Base-by-base conservation (phyloP, 345 rosid species). In the Arabidopsis suecica region DNA sequence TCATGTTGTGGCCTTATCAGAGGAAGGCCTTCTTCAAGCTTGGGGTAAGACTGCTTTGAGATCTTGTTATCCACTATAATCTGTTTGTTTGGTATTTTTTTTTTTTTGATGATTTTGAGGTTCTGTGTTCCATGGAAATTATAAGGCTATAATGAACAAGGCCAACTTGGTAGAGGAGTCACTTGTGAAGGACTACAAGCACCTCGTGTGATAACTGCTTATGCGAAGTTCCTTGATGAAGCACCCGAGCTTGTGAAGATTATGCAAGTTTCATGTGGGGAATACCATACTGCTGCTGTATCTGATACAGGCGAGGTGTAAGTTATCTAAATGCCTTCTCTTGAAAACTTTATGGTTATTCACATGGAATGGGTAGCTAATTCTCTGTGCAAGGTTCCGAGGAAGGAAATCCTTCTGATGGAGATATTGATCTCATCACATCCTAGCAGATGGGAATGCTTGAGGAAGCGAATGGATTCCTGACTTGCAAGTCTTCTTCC, bases 81-180 rank as follows among this genome's bases (percentile, higher is more conserved):
- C n/a, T 44, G 56, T 61, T 76, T 42, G 1, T 61, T 11, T 12
- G 33, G 54, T 74, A 18, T 23, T 41, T 50, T 42, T 45, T 41
- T 50, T 48, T 45, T 2, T 45, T 41, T 64, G 58, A 51, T 64
- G 62, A 51, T 64, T 14, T 37, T 69, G 56, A 40, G 55, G 30
- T 44, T 77, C 9, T 66, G 41, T 65, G 25, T 20, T 63, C 18
- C 37, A 47, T 56, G 53, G 7, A 61, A 75, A 56, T 49, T 12
- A 40, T 22, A 59, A 92, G 98, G 99, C 77, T 90, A 93, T 83
- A 93, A 95, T 74, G 98, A 93, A 79, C 83, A 80, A 80, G 99
- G 98, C 74, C 98, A 92, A 75, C 98, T 95, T 75, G 99, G 99
- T 74, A 89, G 98, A 82, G 99, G 99, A 65, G 4, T 93, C 76